These are phyloP conservation scores for Kwoniella botswanensis DNA, from an alignment of 768 basidiomycete genomes.

Conservation along the genomic window DNA sequence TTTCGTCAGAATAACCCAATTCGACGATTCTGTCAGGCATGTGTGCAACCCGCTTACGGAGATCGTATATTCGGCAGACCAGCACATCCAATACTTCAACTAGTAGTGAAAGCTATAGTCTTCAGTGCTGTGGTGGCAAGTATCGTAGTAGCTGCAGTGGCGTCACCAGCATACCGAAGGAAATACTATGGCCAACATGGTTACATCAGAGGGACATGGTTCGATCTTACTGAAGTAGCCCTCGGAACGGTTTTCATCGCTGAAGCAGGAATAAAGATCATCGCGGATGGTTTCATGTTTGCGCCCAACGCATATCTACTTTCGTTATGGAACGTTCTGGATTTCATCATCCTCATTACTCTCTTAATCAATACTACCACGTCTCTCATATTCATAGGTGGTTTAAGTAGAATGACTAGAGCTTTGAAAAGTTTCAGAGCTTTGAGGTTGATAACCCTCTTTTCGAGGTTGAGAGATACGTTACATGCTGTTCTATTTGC, in stretches of 20 bases:
- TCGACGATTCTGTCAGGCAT: constrained; percentile 76
- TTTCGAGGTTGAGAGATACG: constrained; percentile 81
- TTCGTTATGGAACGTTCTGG: constrained; percentile 89
- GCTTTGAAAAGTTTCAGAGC: constrained; percentile 86
- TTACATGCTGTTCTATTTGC: constrained; percentile 84
- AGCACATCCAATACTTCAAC: constrained; percentile 68
- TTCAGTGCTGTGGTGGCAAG: constrained; percentile 78
- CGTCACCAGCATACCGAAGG: constrained; percentile 82
- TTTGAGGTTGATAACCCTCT: constrained; percentile 84
- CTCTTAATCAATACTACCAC: constrained; percentile 75
- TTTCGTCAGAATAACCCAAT: constrained; percentile 78
- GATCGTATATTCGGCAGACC: constrained; percentile 84
- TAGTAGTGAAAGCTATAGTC: constrained; percentile 75
- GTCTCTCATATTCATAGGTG: constrained; percentile 74
- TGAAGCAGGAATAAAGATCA: constrained; percentile 86
- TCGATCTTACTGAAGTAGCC: constrained; percentile 75
- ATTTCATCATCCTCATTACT: constrained; percentile 81
- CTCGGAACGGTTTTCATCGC: constrained; percentile 73
- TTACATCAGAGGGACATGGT: constrained; percentile 75
- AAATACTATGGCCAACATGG: constrained; percentile 71
- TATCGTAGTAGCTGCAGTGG: constrained; percentile 78
- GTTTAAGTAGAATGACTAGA: constrained; percentile 78
- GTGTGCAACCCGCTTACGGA: constrained; percentile 81
- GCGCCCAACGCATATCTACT: constrained; percentile 74
- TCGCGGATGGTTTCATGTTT: constrained; percentile 90